Conservation (phyloP, 2,329 filamentous ascomycete genomes). For the Microdochium nivale region DNA sequence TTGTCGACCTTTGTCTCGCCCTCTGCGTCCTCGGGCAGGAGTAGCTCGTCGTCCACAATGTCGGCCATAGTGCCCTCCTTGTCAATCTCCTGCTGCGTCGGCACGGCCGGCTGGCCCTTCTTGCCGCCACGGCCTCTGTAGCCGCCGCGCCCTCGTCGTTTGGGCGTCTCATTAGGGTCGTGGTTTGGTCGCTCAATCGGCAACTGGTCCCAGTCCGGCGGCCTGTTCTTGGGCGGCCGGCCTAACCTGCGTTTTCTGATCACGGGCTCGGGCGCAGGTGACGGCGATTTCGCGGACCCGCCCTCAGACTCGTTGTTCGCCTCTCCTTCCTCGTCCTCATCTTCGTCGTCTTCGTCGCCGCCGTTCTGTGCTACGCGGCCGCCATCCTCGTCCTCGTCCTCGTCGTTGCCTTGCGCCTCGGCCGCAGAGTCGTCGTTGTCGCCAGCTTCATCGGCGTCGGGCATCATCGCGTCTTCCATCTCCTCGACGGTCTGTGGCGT, state of each 20-base stretch:
- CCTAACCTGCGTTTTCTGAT: conserved; percentile 73
- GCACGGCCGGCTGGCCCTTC: conserved; percentile 61
- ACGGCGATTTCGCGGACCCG: conserved; percentile 39
- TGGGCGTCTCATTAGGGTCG: conserved; percentile 47
- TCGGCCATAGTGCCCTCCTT: conserved; percentile 89
- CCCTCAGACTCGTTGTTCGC: conserved; percentile 24
- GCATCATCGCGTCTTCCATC: conserved; percentile 36
- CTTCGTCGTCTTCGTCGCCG: conserved; percentile 32
- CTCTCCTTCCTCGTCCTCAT: conserved; percentile 25
- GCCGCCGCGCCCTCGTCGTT: conserved; percentile 58
- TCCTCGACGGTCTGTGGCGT: conserved; percentile 36
- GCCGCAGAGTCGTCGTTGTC: conserved; percentile 25
- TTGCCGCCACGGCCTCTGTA: conserved; percentile 61
- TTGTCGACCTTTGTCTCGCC: conserved; percentile 94
- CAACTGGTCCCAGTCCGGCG: conserved; percentile 66
- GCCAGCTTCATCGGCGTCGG: conserved; percentile 25
- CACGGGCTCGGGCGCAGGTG: conserved; percentile 50
- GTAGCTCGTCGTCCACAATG: conserved; percentile 86
- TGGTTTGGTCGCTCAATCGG: conserved; percentile 43
- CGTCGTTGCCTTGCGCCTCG: conserved; percentile 43
- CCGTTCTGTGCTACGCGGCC: conserved; percentile 17
- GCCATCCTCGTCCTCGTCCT: conserved; percentile 22
- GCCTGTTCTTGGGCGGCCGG: conserved; percentile 75
- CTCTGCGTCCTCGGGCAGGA: conserved; percentile 75
- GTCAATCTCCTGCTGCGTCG: conserved; percentile 80